Evolutionary conservation across 108 stramenopile genomes (phyloP).

Genomic region (Hondaea fermentalgiana): DNA sequence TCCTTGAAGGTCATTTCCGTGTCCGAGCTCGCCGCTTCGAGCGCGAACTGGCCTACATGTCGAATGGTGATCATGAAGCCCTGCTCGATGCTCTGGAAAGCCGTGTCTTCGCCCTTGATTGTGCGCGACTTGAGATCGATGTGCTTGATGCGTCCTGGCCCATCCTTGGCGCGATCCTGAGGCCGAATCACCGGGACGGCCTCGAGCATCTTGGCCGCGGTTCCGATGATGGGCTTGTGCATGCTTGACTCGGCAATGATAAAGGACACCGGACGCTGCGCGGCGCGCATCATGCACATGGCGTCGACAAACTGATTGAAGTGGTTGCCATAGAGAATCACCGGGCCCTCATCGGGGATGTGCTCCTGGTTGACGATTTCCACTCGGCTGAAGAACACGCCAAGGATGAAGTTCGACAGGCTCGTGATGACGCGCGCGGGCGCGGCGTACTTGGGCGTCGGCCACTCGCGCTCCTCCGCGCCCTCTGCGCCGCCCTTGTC

Average conservation of each 20-base stretch:
- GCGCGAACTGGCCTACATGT: background rate
- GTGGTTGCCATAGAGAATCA: background rate
- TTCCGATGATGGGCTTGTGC: conserved; percentile 37
- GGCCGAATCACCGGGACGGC: conserved; percentile 44
- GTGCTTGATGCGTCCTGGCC: background rate
- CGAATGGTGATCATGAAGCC: background rate
- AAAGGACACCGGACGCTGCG: conserved; percentile 34
- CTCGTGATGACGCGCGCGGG: background rate
- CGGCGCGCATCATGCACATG: conserved; percentile 3
- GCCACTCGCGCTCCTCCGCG: background rate
- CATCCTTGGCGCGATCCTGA: conserved; percentile 25
- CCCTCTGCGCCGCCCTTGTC: background rate
- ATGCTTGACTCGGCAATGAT: conserved; percentile 45
- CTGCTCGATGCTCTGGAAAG: background rate
- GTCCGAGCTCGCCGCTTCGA: background rate
- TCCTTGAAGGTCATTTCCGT: background rate
- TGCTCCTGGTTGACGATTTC: background rate
- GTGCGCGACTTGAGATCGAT: background rate
- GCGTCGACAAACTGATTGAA: background rate
- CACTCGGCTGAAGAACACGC: background rate
- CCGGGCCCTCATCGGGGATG: background rate
- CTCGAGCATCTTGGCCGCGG: conserved; percentile 36
- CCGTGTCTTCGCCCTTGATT: background rate
- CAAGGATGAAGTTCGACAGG: background rate
- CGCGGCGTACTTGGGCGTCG: background rate